Percentiles rank a stretch among this genome's conserved stretches.
Conservation (phyloP, 495 filamentous ascomycete species). For the Astrothelium macrocarpum region DNA sequence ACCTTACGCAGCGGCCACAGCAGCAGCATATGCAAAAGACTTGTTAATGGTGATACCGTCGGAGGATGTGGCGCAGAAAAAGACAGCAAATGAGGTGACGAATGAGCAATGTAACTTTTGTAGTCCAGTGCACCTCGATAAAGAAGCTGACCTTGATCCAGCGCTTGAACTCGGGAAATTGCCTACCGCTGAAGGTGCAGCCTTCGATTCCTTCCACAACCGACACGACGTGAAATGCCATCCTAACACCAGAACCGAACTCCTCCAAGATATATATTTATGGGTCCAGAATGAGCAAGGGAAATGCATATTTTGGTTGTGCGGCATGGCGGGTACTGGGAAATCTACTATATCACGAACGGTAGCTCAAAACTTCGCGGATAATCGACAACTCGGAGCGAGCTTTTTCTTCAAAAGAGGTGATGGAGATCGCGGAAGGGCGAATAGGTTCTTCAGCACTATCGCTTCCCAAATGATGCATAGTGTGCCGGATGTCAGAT, state of each 20-base stretch:
- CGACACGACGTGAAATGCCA: slow-evolving; percentile 19
- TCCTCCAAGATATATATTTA: slow-evolving; percentile 20
- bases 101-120: background rate
- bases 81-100: background rate
- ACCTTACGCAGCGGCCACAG: slow-evolving; percentile 20
- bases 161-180: slow-evolving; percentile 9
- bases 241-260: slow-evolving; percentile 18
- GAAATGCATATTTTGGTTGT: slow-evolving; percentile 32
- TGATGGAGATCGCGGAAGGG: slow-evolving; percentile 17
- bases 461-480: slow-evolving; percentile 17
- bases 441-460: slow-evolving; percentile 21
- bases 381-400: slow-evolving; percentile 15
- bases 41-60: slow-evolving; percentile 24
- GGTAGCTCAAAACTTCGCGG: slow-evolving; percentile 9
- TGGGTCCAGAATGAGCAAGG: slow-evolving; percentile 17
- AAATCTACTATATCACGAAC: slow-evolving; percentile 30
- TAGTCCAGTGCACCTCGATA: no score
- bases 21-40: slow-evolving; percentile 41
- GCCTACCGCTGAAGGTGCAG: slow-evolving; percentile 12
- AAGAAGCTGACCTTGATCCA: background rate
- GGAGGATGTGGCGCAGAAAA: background rate
- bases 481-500: slow-evolving; percentile 5
- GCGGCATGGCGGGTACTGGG: slow-evolving; percentile 27
- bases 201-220: slow-evolving; percentile 18
- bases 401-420: slow-evolving; percentile 29